A percentile compares a stretch with the other conserved stretches of the same genome.
These are phyloP conservation scores for Amanita fuliginea DNA, from an alignment of 768 basidiomycete species.

Conservation along the genomic window DNA sequence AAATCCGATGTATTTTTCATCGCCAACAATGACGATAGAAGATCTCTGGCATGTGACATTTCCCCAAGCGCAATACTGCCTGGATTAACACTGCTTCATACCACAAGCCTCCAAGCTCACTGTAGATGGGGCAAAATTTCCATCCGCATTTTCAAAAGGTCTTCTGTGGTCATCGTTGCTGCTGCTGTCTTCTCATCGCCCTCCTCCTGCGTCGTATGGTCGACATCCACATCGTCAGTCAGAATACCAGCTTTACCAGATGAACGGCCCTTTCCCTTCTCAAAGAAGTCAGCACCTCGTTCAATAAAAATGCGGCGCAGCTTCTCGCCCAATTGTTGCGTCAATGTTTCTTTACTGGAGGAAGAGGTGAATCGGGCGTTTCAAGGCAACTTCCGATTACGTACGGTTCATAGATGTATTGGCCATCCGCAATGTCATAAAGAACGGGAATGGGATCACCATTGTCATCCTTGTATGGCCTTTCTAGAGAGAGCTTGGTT, in stretches of 20 bases:
- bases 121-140: conserved; percentile 63
- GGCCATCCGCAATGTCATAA: conserved; percentile 63
- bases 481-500: conserved; percentile 60
- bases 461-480: conserved; percentile 72
- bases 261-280: conserved; percentile 16
- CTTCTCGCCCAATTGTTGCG: conserved; percentile 51
- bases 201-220: conserved; percentile 15
- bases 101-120: conserved; percentile 33
- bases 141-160: conserved; percentile 60
- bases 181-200: conserved; percentile 15
- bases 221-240: not conserved
- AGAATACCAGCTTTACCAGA: conserved; percentile 8
- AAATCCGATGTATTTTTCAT: conserved; percentile 17
- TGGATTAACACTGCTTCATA: conserved; percentile 6
- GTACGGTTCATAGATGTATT: conserved; percentile 64
- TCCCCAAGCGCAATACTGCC: conserved; percentile 66
- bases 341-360: conserved; percentile 41
- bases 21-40: conserved; percentile 49
- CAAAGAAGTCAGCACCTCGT: conserved; percentile 68
- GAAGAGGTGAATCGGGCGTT: conserved; percentile 10
- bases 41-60: conserved; percentile 65
- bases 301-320: conserved; percentile 63
- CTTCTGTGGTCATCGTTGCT: conserved; percentile 60
- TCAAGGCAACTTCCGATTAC: conserved; percentile 15
- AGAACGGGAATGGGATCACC: conserved; percentile 52